Evolutionary conservation across 176 grass and related monocot species (phyloP).

Genomic region (Leersia perrieri): DNA sequence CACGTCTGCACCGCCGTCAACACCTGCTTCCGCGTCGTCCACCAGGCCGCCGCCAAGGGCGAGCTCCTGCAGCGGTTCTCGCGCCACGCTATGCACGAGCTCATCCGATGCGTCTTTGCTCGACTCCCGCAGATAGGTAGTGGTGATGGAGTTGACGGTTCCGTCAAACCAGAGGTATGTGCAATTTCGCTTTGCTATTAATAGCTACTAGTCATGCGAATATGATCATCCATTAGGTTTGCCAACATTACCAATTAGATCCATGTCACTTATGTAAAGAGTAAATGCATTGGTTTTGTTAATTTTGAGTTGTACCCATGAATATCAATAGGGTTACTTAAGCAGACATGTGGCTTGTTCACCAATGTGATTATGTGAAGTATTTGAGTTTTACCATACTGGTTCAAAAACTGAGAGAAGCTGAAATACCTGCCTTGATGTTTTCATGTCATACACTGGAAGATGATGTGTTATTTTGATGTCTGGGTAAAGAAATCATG

Average conservation of each 20-base stretch:
- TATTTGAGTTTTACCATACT: neutral
- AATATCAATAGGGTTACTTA: neutral
- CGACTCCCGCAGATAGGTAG: slow-evolving; percentile 46
- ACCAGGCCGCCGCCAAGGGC: slow-evolving; percentile 67
- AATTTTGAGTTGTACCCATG: neutral
- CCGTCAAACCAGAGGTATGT: slow-evolving; percentile 70
- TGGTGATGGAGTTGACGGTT: slow-evolving; percentile 7
- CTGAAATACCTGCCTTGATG: neutral
- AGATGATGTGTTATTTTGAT: neutral
- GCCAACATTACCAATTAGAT: neutral
- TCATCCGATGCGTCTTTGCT: slow-evolving; percentile 61
- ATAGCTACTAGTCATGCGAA: slow-evolving; percentile 21
- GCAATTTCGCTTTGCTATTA: neutral
- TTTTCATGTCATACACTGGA: neutral
- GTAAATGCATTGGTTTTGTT: neutral
- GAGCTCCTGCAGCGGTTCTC: slow-evolving; percentile 92
- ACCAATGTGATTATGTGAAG: neutral
- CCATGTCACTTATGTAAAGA: neutral
- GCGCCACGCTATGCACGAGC: slow-evolving; percentile 73
- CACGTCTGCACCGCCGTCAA: slow-evolving; percentile 95
- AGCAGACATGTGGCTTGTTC: neutral
- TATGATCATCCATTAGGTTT: slow-evolving; percentile 13
- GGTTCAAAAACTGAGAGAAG: neutral
- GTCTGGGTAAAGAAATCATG: neutral
- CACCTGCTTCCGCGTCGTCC: slow-evolving; percentile 86